Percentiles rank a stretch among this genome's conserved stretches.
Evolutionary conservation across 1,284 basidiomycete species (phyloP).

Genomic region (Xanthoconium separans): DNA sequence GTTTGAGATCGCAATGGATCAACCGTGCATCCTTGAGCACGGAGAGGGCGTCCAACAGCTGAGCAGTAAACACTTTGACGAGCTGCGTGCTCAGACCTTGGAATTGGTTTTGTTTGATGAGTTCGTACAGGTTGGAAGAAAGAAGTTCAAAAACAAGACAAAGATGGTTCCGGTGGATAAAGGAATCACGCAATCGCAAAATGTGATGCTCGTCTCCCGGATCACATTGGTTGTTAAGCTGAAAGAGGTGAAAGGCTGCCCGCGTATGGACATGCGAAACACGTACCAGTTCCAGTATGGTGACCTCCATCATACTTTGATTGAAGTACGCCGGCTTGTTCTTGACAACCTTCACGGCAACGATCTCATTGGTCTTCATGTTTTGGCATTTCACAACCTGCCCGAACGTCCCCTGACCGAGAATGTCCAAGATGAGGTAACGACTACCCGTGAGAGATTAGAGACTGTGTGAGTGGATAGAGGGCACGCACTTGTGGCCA

Average conservation of each 20-base stretch:
- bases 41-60: constrained; percentile 89
- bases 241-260: not conserved
- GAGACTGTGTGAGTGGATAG: constrained; percentile 10
- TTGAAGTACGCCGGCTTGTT: constrained; percentile 99
- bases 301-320: constrained; percentile 99
- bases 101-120: constrained; percentile 99
- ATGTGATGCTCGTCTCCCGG: constrained; percentile 97
- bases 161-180: constrained; percentile 95
- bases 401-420: constrained; percentile 98
- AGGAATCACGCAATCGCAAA: constrained; percentile 91
- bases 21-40: constrained; percentile 93
- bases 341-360: constrained; percentile 99
- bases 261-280: not conserved
- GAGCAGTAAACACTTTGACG: constrained; percentile 97
- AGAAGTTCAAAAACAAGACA: constrained; percentile 98
- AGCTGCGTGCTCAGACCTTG: constrained; percentile 95
- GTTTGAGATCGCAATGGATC: constrained; percentile 98
- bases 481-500: constrained; percentile 76
- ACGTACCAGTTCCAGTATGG: constrained; percentile 90
- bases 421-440: constrained; percentile 96
- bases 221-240: constrained; percentile 93
- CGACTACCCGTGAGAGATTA: constrained; percentile 36
- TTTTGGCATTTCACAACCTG: constrained; percentile 99
- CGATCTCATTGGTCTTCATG: constrained; percentile 98
- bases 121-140: constrained; percentile 96